Evolutionary conservation across 352 stramenopile genomes (phyloP), one percentile per base, ranked within the genome.

Genomic region (Phytophthora multivora): DNA sequence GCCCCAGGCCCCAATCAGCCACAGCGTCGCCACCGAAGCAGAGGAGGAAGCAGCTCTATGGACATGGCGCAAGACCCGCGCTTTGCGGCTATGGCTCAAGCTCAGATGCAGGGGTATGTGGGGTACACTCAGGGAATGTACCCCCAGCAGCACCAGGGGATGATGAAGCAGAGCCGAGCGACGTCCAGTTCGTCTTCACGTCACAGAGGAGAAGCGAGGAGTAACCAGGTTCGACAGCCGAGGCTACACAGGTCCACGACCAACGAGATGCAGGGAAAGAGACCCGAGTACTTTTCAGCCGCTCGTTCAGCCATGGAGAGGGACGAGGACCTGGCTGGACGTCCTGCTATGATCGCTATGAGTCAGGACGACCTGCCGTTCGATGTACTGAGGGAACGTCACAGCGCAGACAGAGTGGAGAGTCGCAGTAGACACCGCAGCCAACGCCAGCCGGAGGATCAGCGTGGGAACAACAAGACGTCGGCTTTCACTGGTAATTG

Each of bases 61-160:
- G 52, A 42, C 40, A 40, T 31, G 40, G 31, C 48, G 4, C 48
- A 73, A 18, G 71, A 79, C 40, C 54, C 72, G 12, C 33, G 54
- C 4, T 41, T 33, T 33, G 28, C 28, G 25, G 59, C 57, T 13
- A 57, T 53, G 58, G 38, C 54, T 16, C 71, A 85, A 43, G 66
- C 72, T 54, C 70, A 66, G 59, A 18, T 55, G 38, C 67, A 76
- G 48, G 58, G 57, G 12, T 83, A 75, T 55, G 31, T 69, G 25
- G 58, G 39, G 8, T 68, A 71, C 41, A 9, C 16, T n/a, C 41
- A 21, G 7, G 35, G 38, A 50, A 57, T 7, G 46, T 68, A 65
- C 58, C 38, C 56, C 18, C 42, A 45, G 2, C n/a, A 63, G 13
- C 28, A 59, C 12, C 31, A 55, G 23, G 38, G 21, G 18, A 49